Percentiles rank a stretch among this genome's conserved stretches.
Conservation (phyloP, 805 yeast genomes). For the Ogataea salicorniae region DNA sequence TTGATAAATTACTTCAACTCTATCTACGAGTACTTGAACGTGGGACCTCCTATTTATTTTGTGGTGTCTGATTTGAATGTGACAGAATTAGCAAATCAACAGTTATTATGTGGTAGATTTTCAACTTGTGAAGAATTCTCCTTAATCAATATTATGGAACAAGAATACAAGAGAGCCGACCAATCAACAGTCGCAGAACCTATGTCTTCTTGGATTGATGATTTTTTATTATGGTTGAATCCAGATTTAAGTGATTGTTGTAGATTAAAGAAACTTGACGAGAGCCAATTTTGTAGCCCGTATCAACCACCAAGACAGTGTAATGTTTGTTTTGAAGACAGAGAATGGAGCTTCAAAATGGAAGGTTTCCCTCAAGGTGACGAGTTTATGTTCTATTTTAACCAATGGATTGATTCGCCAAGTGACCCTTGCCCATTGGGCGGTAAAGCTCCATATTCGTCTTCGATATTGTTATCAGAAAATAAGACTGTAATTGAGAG, state of each 20-base stretch:
- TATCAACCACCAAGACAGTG: conserved; percentile 66
- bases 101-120: conserved; percentile 79
- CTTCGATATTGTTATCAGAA: conserved; percentile 44
- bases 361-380: conserved; percentile 74
- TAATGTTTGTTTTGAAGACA: conserved; percentile 61
- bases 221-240: conserved; percentile 78
- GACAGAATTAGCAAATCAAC: conserved; percentile 58
- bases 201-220: conserved; percentile 90
- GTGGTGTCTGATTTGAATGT: conserved; percentile 68
- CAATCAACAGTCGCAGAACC: conserved; percentile 73
- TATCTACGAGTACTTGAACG: conserved; percentile 63
- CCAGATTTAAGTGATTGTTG: conserved; percentile 88
- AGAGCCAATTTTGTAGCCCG: conserved; percentile 60
- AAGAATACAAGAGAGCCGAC: conserved; percentile 67
- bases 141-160: conserved; percentile 73
- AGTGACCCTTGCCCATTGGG: conserved; percentile 93
- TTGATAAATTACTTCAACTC: conserved; percentile 77
- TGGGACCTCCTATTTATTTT: conserved; percentile 90
- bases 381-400: conserved; percentile 62
- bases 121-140: conserved; percentile 79
- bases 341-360: conserved; percentile 68
- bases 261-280: conserved; percentile 49
- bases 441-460: conserved; percentile 87
- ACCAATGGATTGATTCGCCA: conserved; percentile 74
- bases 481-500: conserved; percentile 39